Evolutionary conservation across 441 rosid species (phyloP).

Genomic region (Adansonia grandidieri): DNA sequence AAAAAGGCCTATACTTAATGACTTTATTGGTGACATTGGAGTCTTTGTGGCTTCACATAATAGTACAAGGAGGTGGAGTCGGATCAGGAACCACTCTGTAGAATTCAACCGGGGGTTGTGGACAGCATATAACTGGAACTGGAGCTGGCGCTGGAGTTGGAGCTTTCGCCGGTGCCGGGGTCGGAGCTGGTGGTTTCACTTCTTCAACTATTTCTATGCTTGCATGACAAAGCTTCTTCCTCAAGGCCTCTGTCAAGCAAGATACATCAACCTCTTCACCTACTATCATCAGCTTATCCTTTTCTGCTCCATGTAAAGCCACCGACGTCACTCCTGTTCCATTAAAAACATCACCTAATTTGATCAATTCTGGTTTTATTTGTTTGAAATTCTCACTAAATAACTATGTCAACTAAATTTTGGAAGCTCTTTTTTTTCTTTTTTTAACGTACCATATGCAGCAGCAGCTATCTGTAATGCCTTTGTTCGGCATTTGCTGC

Average conservation of each 20-base stretch:
- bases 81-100: constrained; percentile 17
- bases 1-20: background rate
- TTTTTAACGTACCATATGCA: constrained; percentile 13
- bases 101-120: background rate
- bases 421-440: background rate
- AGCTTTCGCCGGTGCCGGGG: background rate
- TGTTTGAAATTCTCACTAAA: background rate
- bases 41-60: constrained; percentile 18
- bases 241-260: constrained; percentile 8
- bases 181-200: background rate
- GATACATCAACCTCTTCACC: constrained; percentile 39
- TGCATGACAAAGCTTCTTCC: constrained; percentile 34
- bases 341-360: background rate
- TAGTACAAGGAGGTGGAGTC: constrained; percentile 3
- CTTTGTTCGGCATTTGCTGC: constrained; percentile 22
- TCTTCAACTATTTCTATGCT: constrained; percentile 15
- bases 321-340: constrained; percentile 37
- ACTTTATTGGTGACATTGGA: background rate
- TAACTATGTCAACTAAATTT: background rate
- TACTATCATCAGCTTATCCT: constrained; percentile 27
- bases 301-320: constrained; percentile 28
- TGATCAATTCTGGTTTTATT: background rate
- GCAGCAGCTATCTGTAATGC: constrained; percentile 24
- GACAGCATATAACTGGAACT: background rate
- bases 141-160: background rate